Evolutionary conservation across 768 basidiomycete genomes (phyloP).

Genomic region (Porphyrellus cyaneotinctus): DNA sequence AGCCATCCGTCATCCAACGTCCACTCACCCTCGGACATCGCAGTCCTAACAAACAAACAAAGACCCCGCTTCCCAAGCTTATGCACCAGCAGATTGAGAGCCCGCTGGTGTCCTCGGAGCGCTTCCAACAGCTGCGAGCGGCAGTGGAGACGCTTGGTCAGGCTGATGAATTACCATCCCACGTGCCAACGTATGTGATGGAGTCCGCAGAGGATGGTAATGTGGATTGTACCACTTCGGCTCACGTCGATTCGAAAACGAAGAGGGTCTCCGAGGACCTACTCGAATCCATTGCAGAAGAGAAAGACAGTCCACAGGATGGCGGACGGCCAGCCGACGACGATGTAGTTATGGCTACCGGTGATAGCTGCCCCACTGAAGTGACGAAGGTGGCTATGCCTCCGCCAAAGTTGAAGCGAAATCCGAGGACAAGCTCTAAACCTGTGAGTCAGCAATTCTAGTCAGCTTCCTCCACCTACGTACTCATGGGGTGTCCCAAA

Average conservation of each 20-base stretch:
- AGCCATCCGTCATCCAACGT: slow-evolving; percentile 8
- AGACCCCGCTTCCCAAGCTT: slow-evolving; percentile 1
- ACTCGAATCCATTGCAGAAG: neutral
- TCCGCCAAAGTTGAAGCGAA: slow-evolving; percentile 17
- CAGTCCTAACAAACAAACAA: slow-evolving; percentile 15
- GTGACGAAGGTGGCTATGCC: neutral
- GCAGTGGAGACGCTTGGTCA: slow-evolving; percentile 17
- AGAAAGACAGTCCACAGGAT: neutral
- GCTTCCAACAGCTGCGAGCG: slow-evolving; percentile 16
- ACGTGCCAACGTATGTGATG: slow-evolving; percentile 1
- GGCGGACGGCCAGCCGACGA: neutral
- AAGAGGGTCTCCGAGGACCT: neutral
- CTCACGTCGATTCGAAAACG: neutral
- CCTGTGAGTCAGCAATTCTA: slow-evolving; percentile 22
- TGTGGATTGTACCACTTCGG: neutral
- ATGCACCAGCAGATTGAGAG: neutral
- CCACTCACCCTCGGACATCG: slow-evolving; percentile 12
- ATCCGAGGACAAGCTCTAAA: slow-evolving; percentile 25
- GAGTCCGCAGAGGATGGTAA: neutral
- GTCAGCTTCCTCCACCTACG: neutral
- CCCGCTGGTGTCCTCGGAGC: slow-evolving; percentile 28
- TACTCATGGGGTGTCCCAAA: slow-evolving; percentile 19
- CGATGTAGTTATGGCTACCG: slow-evolving; percentile 2
- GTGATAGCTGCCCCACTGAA: neutral
- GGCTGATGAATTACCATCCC: slow-evolving; percentile 2